phyloP scores from a whole-genome alignment of 1,139 yeast species.

The Pichia norvegensis region DNA sequence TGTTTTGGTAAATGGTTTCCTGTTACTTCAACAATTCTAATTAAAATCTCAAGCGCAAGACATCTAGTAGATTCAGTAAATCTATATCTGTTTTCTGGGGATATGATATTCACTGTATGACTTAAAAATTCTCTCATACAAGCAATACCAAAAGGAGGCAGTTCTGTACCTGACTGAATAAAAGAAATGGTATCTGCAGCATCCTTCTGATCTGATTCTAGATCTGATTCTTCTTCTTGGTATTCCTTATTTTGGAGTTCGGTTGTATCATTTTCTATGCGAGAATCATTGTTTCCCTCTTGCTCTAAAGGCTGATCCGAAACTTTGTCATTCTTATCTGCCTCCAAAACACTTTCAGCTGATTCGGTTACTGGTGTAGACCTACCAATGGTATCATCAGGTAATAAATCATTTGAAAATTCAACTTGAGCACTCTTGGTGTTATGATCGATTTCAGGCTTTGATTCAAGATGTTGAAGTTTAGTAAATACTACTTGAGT shows the following conservation, averaged over 20 bases:
- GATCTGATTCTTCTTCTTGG: neutral
- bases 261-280: neutral
- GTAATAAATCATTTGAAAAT: slow-evolving; percentile 23
- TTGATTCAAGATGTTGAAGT: slow-evolving; percentile 42
- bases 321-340: neutral
- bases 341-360: neutral
- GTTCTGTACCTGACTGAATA: slow-evolving; percentile 22
- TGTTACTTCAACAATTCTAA: slow-evolving; percentile 74
- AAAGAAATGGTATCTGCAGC: slow-evolving; percentile 3
- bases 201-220: neutral
- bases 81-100: slow-evolving; percentile 75
- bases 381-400: slow-evolving; percentile 29
- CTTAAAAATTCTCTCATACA: slow-evolving; percentile 64
- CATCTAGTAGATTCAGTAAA: slow-evolving; percentile 84
- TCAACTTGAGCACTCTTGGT: slow-evolving; percentile 24
- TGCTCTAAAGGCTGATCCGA: neutral
- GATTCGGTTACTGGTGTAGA: slow-evolving; percentile 14
- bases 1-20: slow-evolving; percentile 63
- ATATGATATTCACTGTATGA: slow-evolving; percentile 72
- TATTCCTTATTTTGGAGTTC: neutral
- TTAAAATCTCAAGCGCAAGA: slow-evolving; percentile 69
- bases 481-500: slow-evolving; percentile 62
- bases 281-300: neutral
- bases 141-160: slow-evolving; percentile 55
- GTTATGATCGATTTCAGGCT: slow-evolving; percentile 26